Percentiles rank a stretch among this genome's conserved stretches.
These are phyloP conservation scores for Meira nashicola DNA, from an alignment of 1,284 basidiomycete species.

Conservation along the genomic window DNA sequence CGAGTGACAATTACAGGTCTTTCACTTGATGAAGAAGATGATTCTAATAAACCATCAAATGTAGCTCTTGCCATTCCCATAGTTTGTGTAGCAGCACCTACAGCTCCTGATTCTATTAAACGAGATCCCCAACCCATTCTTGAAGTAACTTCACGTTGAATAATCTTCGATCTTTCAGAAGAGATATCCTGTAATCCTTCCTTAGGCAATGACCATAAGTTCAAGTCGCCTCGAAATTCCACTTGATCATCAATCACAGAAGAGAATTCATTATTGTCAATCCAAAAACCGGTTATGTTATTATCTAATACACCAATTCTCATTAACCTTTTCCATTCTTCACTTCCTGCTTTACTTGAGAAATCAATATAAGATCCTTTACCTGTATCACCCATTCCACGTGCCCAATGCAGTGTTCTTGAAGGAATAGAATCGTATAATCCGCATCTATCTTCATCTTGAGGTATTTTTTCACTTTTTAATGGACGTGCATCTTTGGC, in stretches of 20 bases:
- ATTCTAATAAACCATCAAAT: constrained; percentile 11
- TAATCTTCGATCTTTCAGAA: background rate
- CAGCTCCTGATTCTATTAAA: constrained; percentile 11
- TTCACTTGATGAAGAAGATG: no score
- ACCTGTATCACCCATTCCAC: constrained; percentile 17
- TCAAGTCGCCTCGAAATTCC: constrained; percentile 15
- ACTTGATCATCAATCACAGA: constrained; percentile 26
- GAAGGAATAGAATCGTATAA: background rate
- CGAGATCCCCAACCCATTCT: constrained; percentile 12
- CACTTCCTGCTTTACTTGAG: constrained; percentile 6
- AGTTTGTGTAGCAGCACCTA: constrained; percentile 20
- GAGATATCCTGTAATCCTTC: background rate
- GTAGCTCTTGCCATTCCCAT: constrained; percentile 30
- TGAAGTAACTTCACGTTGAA: background rate
- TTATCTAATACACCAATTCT: constrained; percentile 16
- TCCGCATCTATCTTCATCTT: constrained; percentile 12
- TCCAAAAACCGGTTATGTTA: constrained; percentile 26
- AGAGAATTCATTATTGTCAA: constrained; percentile 33
- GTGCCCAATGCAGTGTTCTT: constrained; percentile 17
- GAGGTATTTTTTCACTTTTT: background rate
- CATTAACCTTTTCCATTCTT: constrained; percentile 18
- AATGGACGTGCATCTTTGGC: constrained; percentile 15
- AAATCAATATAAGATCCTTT: constrained; percentile 20
- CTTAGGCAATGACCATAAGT: constrained; percentile 13
- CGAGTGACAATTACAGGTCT: constrained; percentile 26